Percentiles rank a stretch among this genome's conserved stretches.
Evolutionary conservation across 148 eudicot genomes (phyloP).

Genomic region (Heliosperma pusillum): DNA sequence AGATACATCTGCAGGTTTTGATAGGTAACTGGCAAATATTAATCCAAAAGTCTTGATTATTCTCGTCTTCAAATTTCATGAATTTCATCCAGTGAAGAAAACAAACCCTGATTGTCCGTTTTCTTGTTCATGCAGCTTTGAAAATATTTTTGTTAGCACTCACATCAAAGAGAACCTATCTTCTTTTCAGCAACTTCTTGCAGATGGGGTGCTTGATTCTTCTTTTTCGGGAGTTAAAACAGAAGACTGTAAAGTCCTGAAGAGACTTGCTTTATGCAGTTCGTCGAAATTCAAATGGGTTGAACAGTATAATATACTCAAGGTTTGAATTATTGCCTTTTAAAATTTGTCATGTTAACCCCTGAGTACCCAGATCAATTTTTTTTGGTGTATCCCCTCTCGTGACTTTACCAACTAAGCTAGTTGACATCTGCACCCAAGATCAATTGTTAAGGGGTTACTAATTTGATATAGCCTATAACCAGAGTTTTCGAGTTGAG

Average conservation of each 20-base stretch:
- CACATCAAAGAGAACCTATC: slow-evolving; percentile 67
- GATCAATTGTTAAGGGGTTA: too few species aligned
- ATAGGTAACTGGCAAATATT: slow-evolving; percentile 39
- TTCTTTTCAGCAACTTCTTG: slow-evolving; percentile 71
- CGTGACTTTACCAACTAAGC: too few species aligned
- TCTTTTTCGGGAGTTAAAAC: slow-evolving; percentile 42
- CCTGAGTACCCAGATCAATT: too few species aligned
- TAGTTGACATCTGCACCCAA: too few species aligned
- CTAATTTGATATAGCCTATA: too few species aligned
- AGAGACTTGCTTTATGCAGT: slow-evolving; percentile 60
- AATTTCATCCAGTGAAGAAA: background rate
- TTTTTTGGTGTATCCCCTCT: too few species aligned
- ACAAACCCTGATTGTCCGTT: slow-evolving; percentile 7
- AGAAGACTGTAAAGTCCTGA: slow-evolving; percentile 57
- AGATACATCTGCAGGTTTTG: slow-evolving; percentile 47
- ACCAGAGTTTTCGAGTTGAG: too few species aligned
- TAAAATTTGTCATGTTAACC: background rate
- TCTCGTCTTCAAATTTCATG: background rate
- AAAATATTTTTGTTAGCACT: slow-evolving; percentile 57
- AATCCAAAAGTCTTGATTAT: background rate
- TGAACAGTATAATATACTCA: slow-evolving; percentile 58
- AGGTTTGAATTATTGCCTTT: slow-evolving; percentile 45
- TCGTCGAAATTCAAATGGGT: slow-evolving; percentile 66
- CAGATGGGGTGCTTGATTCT: slow-evolving; percentile 72
- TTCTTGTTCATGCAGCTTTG: slow-evolving; percentile 46